Evolutionary conservation across 1,284 basidiomycete genomes (phyloP).

Genomic region (Trichosporon faecale): DNA sequence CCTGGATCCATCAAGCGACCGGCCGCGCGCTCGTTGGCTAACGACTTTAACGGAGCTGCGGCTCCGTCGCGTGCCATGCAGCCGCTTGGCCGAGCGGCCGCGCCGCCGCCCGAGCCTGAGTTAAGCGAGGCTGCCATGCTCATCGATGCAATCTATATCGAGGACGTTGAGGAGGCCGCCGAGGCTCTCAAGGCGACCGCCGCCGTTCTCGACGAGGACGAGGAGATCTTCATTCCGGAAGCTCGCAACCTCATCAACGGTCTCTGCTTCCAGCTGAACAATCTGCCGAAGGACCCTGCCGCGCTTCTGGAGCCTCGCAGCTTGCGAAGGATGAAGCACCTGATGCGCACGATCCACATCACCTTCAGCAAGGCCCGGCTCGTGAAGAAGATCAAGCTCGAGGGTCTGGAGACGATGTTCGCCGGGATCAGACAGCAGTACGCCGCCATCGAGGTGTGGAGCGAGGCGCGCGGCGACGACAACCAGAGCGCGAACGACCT

Average conservation of each 20-base stretch:
- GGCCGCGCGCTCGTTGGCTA: neutral
- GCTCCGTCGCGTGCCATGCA: conserved; percentile 24
- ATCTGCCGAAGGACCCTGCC: conserved; percentile 85
- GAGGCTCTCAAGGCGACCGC: conserved; percentile 90
- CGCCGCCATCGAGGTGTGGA: conserved; percentile 21
- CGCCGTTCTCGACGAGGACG: conserved; percentile 68
- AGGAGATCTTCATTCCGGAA: conserved; percentile 56
- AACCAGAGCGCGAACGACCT: conserved; percentile 70
- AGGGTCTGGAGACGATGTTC: conserved; percentile 20
- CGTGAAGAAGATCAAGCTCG: conserved; percentile 20
- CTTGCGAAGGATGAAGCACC: conserved; percentile 83
- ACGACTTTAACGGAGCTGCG: conserved; percentile 1
- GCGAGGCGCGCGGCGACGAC: conserved; percentile 16
- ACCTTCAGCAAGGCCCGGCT: conserved; percentile 17
- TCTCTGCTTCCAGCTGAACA: conserved; percentile 53
- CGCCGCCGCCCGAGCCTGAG: neutral
- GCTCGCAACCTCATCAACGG: conserved; percentile 72
- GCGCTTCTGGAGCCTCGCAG: conserved; percentile 65
- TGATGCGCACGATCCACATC: conserved; percentile 69
- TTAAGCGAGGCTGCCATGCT: conserved; percentile 18
- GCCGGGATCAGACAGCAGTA: conserved; percentile 17
- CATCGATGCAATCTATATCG: conserved; percentile 51
- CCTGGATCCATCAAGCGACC: conserved; percentile 1
- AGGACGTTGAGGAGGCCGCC: conserved; percentile 79
- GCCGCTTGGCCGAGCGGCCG: conserved; percentile 23